Base-by-base conservation (phyloP, 2,329 filamentous ascomycete genomes). In the Xylaria sp. region DNA sequence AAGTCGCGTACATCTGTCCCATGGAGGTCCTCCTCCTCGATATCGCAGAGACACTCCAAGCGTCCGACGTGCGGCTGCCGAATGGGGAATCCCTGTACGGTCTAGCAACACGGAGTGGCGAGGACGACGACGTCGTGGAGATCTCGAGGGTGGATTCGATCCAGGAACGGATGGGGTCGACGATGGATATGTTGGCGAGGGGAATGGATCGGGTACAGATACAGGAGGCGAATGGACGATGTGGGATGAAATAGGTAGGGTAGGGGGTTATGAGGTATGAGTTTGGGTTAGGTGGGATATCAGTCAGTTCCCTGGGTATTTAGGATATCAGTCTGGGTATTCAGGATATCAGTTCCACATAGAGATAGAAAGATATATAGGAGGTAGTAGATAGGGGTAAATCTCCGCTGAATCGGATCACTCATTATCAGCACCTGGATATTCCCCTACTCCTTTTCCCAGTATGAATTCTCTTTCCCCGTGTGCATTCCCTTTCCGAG, bases 11-110 rank as follows among this genome's bases (percentile, higher is more conserved):
- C 72, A 94, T 97, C 62, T 94, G 91, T 62, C 93, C 93, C 0
- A 97, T 97, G 93, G 90, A 97, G 59, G 82, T 97, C 2, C 76
- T 96, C 10, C 80, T 97, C 9, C 83, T 88, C 34, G 93, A 97
- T 69, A 96, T 97, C 59, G 88, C 86, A 34, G 84, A 89, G 63
- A 92, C 88, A 0, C 78, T 97, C 0, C 83, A 86, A 19, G 91
- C 91, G 0, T 75, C 76, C 1, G 82, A 85, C 30, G 83, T 96
- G n/a, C 79, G 82, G 4, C 80, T 96, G 0, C 91, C 91, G 0
- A 87, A 85, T 0, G 84, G 81, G 0, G 75, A 79, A 48, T 69
- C 76, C 0, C 67, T 81, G 0, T 69, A 79, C 2, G 68, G 70
- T 9, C 61, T 74, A 9, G 63, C 69, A 3, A 37, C 37, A 2